A percentile compares a stretch with the other conserved stretches of the same genome.
These are phyloP conservation scores for Funneliformis geosporum DNA, from an alignment of 192 early-diverging fungal species.

Conservation along the genomic window DNA sequence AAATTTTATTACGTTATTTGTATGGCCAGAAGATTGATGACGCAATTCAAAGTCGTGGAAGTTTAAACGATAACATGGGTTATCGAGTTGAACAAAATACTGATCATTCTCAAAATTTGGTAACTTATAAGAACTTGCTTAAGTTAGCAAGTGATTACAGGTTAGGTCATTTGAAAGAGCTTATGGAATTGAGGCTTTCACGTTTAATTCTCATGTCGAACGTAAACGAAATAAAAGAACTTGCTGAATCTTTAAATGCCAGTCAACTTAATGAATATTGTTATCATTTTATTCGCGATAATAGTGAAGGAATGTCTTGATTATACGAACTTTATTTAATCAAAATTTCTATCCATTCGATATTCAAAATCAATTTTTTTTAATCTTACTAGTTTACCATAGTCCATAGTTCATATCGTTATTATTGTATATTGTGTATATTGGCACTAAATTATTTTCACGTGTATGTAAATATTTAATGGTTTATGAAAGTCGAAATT, in stretches of 20 bases:
- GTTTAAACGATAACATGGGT: neutral
- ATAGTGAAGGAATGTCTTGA: too few species aligned
- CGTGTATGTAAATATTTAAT: too few species aligned
- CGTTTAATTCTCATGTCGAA: neutral
- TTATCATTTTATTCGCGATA: neutral
- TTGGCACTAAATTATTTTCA: too few species aligned
- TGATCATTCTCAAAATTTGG: neutral
- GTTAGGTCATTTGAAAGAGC: neutral
- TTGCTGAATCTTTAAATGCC: neutral
- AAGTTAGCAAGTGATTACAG: too few species aligned
- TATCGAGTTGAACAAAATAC: neutral
- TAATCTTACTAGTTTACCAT: too few species aligned
- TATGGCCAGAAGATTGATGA: conserved; percentile 19
- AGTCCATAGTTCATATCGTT: too few species aligned
- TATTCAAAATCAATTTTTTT: too few species aligned
- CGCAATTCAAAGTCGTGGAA: neutral
- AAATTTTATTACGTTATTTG: conserved; percentile 6
- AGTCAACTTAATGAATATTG: neutral
- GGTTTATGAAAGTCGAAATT: too few species aligned
- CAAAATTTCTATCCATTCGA: too few species aligned
- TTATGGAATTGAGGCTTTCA: conserved; percentile 11
- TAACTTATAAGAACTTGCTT: neutral
- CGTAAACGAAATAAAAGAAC: neutral
- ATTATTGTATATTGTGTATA: too few species aligned
- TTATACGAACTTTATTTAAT: too few species aligned